phyloP scores from a whole-genome alignment of 345 rosid genomes.

The Salix arbutifolia region DNA sequence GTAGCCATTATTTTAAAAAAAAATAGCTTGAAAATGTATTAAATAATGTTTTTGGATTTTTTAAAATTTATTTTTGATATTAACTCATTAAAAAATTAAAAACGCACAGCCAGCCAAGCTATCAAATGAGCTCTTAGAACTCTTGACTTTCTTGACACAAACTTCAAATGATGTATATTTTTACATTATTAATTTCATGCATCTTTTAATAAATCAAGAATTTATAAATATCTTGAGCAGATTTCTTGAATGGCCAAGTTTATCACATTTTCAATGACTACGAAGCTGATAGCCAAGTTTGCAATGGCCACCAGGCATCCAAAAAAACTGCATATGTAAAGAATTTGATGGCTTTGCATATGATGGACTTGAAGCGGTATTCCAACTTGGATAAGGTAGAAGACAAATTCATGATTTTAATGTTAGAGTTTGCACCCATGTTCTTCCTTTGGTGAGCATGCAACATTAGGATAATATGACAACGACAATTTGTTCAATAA shows the following conservation, averaged over 20 bases:
- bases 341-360: background rate
- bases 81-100: no score
- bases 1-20: no score
- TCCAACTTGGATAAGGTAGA: background rate
- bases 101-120: no score
- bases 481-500: no score
- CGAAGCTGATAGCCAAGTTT: background rate
- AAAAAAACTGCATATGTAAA: background rate
- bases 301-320: background rate
- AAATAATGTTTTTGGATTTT: no score
- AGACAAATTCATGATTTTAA: background rate
- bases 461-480: no score
- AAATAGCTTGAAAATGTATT: no score
- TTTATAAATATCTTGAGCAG: background rate
- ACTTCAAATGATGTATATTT: background rate
- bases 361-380: background rate
- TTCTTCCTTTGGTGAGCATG: no score
- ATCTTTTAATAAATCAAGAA: background rate
- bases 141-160: background rate
- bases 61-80: no score
- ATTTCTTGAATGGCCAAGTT: background rate
- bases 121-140: background rate
- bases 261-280: background rate
- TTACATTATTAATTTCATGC: background rate
- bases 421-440: background rate